A percentile compares a stretch with the other conserved stretches of the same genome.
Evolutionary conservation across 83 land plant genomes (phyloP).

Genomic region (Picea mariana): DNA sequence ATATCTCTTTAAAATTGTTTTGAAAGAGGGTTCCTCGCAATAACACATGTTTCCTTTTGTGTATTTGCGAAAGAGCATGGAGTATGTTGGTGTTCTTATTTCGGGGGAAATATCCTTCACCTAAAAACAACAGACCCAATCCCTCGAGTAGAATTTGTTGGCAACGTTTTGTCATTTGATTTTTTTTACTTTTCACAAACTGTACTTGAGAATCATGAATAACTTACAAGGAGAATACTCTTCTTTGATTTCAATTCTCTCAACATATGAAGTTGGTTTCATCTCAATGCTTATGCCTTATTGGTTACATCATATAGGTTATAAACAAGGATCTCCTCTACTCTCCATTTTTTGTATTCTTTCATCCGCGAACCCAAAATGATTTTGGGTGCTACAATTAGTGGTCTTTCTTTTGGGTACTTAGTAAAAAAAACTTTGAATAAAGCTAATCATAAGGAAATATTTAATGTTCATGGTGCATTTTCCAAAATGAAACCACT

Average conservation of each 20-base stretch:
- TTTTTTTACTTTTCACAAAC: too few relatives aligned
- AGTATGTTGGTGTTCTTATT: too few relatives aligned
- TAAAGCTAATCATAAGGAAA: constrained; percentile 66
- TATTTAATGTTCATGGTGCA: constrained; percentile 91
- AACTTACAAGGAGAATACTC: constrained; percentile 65
- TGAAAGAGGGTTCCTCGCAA: too few relatives aligned
- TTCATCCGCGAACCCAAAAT: constrained; percentile 63
- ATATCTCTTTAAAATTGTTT: too few relatives aligned
- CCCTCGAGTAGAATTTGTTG: too few relatives aligned
- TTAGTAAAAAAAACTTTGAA: constrained; percentile 49
- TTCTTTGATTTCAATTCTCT: constrained; percentile 40
- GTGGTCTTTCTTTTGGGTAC: constrained; percentile 53
- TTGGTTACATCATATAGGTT: constrained; percentile 41
- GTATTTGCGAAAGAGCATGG: too few relatives aligned
- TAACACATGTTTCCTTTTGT: too few relatives aligned
- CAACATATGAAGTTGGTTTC: constrained; percentile 45
- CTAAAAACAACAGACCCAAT: too few relatives aligned
- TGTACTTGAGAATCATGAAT: constrained; percentile 27
- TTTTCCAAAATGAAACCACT: constrained; percentile 80
- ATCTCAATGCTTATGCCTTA: constrained; percentile 34
- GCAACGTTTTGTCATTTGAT: too few relatives aligned
- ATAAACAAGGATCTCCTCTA: constrained; percentile 55
- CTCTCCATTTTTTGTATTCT: constrained; percentile 47
- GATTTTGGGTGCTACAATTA: constrained; percentile 73
- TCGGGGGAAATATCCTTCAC: too few relatives aligned